Evolutionary conservation across 352 stramenopile genomes (phyloP), one percentile per base, ranked within the genome.

Genomic region (Phytophthora parvispora): DNA sequence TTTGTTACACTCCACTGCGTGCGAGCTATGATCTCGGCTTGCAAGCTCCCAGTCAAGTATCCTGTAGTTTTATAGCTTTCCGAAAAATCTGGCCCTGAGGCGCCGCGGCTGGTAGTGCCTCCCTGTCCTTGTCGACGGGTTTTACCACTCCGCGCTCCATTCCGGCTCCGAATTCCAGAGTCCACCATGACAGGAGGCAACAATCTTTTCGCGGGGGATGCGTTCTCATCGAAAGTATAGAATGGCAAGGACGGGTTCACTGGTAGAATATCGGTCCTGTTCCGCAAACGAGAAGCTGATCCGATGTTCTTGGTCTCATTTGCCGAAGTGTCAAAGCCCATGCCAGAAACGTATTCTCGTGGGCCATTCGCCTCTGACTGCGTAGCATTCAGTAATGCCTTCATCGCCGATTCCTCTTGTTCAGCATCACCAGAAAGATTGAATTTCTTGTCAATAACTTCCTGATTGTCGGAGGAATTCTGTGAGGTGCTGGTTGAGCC

Each of bases 181-280:
- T 72, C 63, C 20, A 27, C 22, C 22, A 62, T 48, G 13, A 76
- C 52, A 15, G 64, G 64, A 5, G 65, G 64, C 20, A 74, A 12
- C 18, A 77, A 49, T 24, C 57, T 34, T 18, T 73, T 77, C 13
- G 69, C 57, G n/a, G 69, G 64, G 3, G 69, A 77, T 29, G 36
- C 47, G 47, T 38, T 60, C 24, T 73, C 58, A 16, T 77, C 64
- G 13, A 73, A 77, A 2, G 64, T 66, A 47, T 77, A 73, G 52
- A 77, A 73, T 15, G 69, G 45, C 24, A 67, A 34, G 12, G 51
- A 60, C 9, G 31, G 6, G 22, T 60, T 60, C 7, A 51, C 20
- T 9, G 68, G 50, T 31, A 50, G 6, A 18, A 64, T 27, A 4
- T 43, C 63, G 15, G 55, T n/a, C 28, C 43, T 64, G 12, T 64